These are phyloP conservation scores for Malassezia equina DNA, from an alignment of 1,284 basidiomycete species.

Conservation along the genomic window DNA sequence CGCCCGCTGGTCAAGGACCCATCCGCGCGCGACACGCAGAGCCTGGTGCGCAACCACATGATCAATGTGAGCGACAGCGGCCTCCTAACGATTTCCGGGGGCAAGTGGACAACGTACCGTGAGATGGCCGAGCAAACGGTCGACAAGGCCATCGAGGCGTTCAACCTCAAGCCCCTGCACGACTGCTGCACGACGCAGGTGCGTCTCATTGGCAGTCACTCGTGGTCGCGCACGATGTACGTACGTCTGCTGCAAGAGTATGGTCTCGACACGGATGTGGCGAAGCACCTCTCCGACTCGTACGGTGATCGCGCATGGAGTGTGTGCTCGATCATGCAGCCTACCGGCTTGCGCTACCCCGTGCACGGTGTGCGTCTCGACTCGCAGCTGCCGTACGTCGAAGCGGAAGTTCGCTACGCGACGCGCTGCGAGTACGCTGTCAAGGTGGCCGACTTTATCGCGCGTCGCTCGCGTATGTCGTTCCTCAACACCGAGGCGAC, in stretches of 20 bases:
- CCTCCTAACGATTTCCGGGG: constrained; percentile 85
- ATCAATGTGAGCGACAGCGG: constrained; percentile 73
- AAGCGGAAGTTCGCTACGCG: constrained; percentile 86
- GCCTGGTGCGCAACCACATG: constrained; percentile 86
- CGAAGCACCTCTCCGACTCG: constrained; percentile 79
- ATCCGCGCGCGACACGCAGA: constrained; percentile 67
- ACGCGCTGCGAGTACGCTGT: constrained; percentile 80
- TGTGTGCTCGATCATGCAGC: constrained; percentile 69
- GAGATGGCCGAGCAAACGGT: constrained; percentile 95
- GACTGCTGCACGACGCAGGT: constrained; percentile 68
- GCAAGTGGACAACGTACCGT: constrained; percentile 94
- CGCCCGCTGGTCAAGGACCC: constrained; percentile 82
- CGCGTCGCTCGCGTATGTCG: constrained; percentile 75
- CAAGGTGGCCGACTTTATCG: constrained; percentile 81
- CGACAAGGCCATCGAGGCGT: constrained; percentile 73
- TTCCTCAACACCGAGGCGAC: constrained; percentile 87
- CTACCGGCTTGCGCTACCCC: constrained; percentile 72
- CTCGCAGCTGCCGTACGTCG: constrained; percentile 74
- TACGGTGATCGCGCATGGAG: constrained; percentile 96
- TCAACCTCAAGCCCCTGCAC: constrained; percentile 56
- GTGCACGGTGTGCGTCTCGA: constrained; percentile 70
- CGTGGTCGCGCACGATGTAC: constrained; percentile 92
- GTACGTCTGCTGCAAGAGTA: constrained; percentile 78
- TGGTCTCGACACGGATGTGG: constrained; percentile 81
- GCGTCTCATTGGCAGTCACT: constrained; percentile 81